These are phyloP conservation scores for Excoecaria agallocha DNA, from an alignment of 345 rosid species.

Conservation along the genomic window DNA sequence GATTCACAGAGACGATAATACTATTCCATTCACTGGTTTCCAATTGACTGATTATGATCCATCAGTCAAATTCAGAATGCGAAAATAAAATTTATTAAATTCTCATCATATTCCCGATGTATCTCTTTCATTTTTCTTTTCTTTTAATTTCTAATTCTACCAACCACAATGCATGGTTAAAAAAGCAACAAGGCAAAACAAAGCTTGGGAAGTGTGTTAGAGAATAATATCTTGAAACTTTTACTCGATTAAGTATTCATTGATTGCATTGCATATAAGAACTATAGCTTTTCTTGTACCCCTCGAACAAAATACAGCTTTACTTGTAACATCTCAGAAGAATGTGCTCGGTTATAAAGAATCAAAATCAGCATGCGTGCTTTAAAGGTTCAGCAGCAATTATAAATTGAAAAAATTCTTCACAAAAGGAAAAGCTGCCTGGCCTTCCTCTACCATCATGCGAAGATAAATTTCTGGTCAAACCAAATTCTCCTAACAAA, in stretches of 20 bases:
- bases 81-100: background rate
- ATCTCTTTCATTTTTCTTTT: too few relatives aligned
- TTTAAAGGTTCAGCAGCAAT: slow-evolving; percentile 24
- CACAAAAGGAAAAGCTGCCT: slow-evolving; percentile 13
- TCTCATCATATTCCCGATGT: background rate
- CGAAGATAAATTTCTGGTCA: slow-evolving; percentile 21
- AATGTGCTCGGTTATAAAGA: background rate
- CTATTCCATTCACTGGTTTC: too few relatives aligned
- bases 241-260: background rate
- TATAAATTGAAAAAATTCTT: slow-evolving; percentile 17
- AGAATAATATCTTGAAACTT: background rate
- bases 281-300: too few relatives aligned
- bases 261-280: background rate
- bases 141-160: too few relatives aligned
- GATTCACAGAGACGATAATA: too few relatives aligned
- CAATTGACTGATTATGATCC: background rate
- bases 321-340: slow-evolving; percentile 16
- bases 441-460: slow-evolving; percentile 29
- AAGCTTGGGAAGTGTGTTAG: background rate
- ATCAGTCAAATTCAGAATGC: background rate
- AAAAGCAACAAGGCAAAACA: too few relatives aligned
- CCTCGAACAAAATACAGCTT: background rate
- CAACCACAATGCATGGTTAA: too few relatives aligned
- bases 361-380: slow-evolving; percentile 8
- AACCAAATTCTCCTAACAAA: slow-evolving; percentile 23